These are phyloP conservation scores for Paraphaeosphaeria minitans DNA, from an alignment of 2,329 filamentous ascomycete species.

Conservation along the genomic window DNA sequence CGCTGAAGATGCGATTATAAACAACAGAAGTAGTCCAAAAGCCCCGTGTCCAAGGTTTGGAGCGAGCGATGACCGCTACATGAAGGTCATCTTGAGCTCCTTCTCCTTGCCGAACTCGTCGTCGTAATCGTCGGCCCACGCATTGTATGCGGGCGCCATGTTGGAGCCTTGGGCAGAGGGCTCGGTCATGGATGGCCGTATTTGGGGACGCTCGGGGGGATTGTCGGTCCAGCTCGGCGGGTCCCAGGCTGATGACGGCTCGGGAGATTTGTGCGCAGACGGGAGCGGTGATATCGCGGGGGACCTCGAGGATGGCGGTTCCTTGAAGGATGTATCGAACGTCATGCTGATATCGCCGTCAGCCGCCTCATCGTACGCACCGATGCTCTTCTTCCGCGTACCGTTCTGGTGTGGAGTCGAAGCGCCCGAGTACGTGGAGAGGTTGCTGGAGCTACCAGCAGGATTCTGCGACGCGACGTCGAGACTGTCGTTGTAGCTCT, in stretches of 20 bases:
- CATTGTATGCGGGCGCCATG: constrained; percentile 47
- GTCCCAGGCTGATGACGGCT: constrained; percentile 19
- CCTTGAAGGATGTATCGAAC: constrained; percentile 49
- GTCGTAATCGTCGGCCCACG: constrained; percentile 55
- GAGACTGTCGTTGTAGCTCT: constrained; percentile 49
- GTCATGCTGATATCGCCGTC: constrained; percentile 49
- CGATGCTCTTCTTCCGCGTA: constrained; percentile 25
- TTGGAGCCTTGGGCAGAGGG: constrained; percentile 22
- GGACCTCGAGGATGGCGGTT: constrained; percentile 20
- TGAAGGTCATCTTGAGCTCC: constrained; percentile 57
- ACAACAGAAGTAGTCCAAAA: background rate
- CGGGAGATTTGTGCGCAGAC: constrained; percentile 15
- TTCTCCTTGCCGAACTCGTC: constrained; percentile 54
- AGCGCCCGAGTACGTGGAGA: constrained; percentile 25
- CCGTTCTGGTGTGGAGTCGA: constrained; percentile 17
- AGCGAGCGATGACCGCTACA: constrained; percentile 20
- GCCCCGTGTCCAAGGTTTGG: background rate
- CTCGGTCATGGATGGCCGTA: constrained; percentile 38
- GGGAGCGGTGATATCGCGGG: constrained; percentile 20
- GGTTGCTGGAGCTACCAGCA: constrained; percentile 23
- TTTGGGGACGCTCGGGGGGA: constrained; percentile 32
- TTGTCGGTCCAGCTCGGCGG: constrained; percentile 23
- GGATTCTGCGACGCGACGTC: constrained; percentile 19
- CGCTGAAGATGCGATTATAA: constrained; percentile 11
- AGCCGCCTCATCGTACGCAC: constrained; percentile 45